phyloP scores from a whole-genome alignment of 139 green algal species.

The Medakamo hakoo region DNA sequence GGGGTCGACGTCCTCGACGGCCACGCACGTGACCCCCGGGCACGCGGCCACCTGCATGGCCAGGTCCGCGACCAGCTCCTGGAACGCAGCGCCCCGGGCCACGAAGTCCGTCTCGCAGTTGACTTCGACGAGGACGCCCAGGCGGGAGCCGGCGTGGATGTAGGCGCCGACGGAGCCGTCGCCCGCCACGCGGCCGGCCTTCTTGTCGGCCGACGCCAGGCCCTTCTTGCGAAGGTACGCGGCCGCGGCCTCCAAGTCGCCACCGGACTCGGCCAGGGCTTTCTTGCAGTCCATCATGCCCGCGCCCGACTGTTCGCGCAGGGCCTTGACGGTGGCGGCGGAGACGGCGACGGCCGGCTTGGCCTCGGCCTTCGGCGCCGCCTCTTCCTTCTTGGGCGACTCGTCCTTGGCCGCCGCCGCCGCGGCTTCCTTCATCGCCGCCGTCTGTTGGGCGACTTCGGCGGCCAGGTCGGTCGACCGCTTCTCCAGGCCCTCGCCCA shows the following conservation, averaged over 20 bases:
- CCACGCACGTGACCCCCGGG: conserved; percentile 40
- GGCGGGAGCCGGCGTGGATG: conserved; percentile 78
- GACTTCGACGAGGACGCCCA: conserved; percentile 65
- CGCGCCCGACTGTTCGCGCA: conserved; percentile 68
- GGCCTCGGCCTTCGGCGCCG: conserved; percentile 3
- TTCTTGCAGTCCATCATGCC: conserved; percentile 99
- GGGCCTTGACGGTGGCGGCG: conserved; percentile 68
- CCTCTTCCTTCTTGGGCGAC: conserved; percentile 16
- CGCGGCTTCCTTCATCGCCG: conserved; percentile 38
- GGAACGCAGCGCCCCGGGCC: conserved; percentile 73
- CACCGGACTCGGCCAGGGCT: conserved; percentile 56
- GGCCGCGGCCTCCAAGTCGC: conserved; percentile 60
- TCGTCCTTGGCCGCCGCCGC: conserved; percentile 41
- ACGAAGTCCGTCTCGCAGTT: conserved; percentile 99
- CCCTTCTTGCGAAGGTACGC: conserved; percentile 78
- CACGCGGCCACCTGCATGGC: conserved; percentile 61
- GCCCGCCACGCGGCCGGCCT: conserved; percentile 62
- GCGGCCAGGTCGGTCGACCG: conserved; percentile 61
- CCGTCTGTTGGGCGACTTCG: conserved; percentile 73
- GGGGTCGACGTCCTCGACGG: conserved; percentile 51
- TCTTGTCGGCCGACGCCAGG: conserved; percentile 91
- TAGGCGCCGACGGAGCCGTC: conserved; percentile 75
- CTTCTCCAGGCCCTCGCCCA: conserved; percentile 84
- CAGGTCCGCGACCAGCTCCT: conserved; percentile 66
- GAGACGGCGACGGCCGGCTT: conserved; percentile 10